Conservation (phyloP, 176 grass and related monocot genomes). For the Rhipidocladum racemiflorum region DNA sequence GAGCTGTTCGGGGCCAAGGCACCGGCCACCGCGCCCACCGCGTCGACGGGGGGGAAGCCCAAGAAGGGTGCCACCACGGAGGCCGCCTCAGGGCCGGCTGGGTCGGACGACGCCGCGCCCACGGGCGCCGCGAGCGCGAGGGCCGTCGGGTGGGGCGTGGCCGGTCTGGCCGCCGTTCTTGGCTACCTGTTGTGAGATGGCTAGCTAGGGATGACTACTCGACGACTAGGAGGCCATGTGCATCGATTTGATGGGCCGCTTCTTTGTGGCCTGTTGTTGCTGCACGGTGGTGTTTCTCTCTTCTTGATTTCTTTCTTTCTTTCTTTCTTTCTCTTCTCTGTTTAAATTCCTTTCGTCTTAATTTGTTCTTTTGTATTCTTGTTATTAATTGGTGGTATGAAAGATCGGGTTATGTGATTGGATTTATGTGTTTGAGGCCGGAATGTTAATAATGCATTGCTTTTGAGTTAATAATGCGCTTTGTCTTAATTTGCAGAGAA, state of each 20-base stretch:
- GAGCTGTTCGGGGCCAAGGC: conserved; percentile 67
- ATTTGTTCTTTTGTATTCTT: conserved; percentile 24
- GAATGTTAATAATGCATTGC: conserved; percentile 28
- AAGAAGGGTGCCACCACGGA: conserved; percentile 38
- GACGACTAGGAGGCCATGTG: background rate
- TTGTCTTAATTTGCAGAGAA: background rate
- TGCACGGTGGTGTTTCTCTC: background rate
- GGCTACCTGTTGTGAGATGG: conserved; percentile 41
- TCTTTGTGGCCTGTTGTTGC: background rate
- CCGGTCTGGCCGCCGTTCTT: conserved; percentile 28
- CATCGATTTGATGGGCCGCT: background rate
- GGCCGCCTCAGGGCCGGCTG: conserved; percentile 20
- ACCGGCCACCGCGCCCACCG: conserved; percentile 56
- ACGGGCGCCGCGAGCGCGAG: conserved; percentile 22
- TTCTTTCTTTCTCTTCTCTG: background rate
- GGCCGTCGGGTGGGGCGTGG: conserved; percentile 30
- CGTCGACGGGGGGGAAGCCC: conserved; percentile 20
- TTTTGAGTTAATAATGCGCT: background rate
- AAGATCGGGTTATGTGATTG: conserved; percentile 26
- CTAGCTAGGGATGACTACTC: background rate
- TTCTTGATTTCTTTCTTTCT: background rate
- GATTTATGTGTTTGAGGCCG: conserved; percentile 32
- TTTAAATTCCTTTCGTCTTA: conserved; percentile 12
- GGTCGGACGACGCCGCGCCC: conserved; percentile 26
- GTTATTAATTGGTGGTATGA: conserved; percentile 19